These are phyloP conservation scores for Erodium trifolium DNA, from an alignment of 441 rosid genomes.

Conservation along the genomic window DNA sequence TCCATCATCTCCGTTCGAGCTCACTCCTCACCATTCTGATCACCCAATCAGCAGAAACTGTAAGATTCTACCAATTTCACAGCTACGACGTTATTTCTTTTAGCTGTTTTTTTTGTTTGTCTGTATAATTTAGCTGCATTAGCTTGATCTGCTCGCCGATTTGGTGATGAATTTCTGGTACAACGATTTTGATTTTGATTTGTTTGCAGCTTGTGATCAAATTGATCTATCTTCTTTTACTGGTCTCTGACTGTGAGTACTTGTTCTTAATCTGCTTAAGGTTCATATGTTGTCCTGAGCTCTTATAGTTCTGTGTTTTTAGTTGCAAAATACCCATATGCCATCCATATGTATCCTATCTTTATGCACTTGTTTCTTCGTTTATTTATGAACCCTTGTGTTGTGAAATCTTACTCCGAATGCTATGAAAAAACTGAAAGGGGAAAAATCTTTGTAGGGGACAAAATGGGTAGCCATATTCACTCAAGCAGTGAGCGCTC, in stretches of 20 bases:
- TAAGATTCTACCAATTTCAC: neutral
- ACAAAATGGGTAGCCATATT: slow-evolving; percentile 38
- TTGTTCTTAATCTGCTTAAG: neutral
- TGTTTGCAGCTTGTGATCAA: no score
- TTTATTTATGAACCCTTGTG: no score
- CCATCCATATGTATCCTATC: neutral
- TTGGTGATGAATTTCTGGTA: neutral
- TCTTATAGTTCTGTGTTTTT: neutral
- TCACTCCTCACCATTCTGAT: neutral
- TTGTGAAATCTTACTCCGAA: neutral
- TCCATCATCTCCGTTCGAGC: neutral
- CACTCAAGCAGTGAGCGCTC: slow-evolving; percentile 37
- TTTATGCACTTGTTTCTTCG: no score
- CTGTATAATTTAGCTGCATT: slow-evolving; percentile 1
- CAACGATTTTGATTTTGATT: neutral
- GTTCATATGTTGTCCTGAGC: neutral
- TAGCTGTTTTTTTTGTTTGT: neutral
- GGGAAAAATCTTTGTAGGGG: slow-evolving; percentile 1
- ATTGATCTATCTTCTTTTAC: neutral
- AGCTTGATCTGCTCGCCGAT: neutral
- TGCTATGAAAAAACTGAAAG: neutral
- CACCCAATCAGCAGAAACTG: neutral
- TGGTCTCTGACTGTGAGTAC: neutral
- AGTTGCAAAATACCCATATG: neutral
- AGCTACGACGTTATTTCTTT: neutral